Percentiles rank a stretch among this genome's conserved stretches.
phyloP scores from a whole-genome alignment of 1,284 basidiomycete genomes.

The Marasmius oreades region DNA sequence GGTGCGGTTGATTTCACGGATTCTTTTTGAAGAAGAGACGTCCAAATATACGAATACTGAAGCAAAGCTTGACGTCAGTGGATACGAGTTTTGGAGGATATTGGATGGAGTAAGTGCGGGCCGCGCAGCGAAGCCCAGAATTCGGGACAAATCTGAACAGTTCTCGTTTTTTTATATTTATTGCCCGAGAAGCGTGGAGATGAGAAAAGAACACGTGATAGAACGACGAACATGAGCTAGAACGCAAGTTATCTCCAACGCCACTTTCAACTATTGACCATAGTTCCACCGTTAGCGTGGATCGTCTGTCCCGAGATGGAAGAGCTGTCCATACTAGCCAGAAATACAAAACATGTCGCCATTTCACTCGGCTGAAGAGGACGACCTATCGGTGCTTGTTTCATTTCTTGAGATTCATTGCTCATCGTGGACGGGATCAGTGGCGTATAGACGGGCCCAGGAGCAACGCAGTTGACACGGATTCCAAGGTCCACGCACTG shows the following conservation, averaged over 20 bases:
- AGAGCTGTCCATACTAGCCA: constrained; percentile 39
- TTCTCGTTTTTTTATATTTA: too few relatives aligned
- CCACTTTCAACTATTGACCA: background rate
- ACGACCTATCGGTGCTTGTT: constrained; percentile 41
- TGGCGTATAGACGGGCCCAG: constrained; percentile 52
- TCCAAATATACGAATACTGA: background rate
- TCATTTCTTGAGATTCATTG: constrained; percentile 39
- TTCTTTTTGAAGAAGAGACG: background rate
- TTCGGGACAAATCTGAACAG: too few relatives aligned
- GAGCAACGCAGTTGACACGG: constrained; percentile 52
- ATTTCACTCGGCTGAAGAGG: constrained; percentile 56
- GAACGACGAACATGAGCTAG: too few relatives aligned
- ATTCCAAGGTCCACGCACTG: constrained; percentile 59
- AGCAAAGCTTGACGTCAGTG: background rate
- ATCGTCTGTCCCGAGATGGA: constrained; percentile 32
- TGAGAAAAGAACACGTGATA: too few relatives aligned
- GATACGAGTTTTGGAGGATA: too few relatives aligned
- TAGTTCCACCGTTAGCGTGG: constrained; percentile 27
- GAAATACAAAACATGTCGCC: constrained; percentile 46
- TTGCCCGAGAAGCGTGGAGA: too few relatives aligned
- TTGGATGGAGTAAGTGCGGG: too few relatives aligned
- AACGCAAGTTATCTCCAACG: too few relatives aligned
- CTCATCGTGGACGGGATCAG: constrained; percentile 34
- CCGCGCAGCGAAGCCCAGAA: too few relatives aligned
- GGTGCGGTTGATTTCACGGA: background rate